A percentile compares a stretch with the other conserved stretches of the same genome.
These are phyloP conservation scores for Cudoniella acicularis DNA, from an alignment of 495 filamentous ascomycete species.

Conservation along the genomic window DNA sequence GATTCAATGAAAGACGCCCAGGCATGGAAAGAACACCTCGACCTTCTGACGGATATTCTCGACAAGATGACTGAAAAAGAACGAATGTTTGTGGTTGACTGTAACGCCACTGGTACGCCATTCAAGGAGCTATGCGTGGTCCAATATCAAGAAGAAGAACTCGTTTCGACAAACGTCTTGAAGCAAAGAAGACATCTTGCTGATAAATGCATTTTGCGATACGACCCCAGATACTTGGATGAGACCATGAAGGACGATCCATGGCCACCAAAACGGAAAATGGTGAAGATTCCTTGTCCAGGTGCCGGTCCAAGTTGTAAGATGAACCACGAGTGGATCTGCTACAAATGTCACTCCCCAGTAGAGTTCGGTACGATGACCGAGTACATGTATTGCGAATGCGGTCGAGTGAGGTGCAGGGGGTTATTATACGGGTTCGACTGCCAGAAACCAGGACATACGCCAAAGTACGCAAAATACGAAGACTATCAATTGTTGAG, in stretches of 20 bases:
- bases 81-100: too few species aligned
- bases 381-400: conserved; percentile 33
- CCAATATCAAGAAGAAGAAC: too few species aligned
- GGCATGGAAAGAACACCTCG: too few species aligned
- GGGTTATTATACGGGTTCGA: conserved; percentile 28
- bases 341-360: conserved; percentile 18
- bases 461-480: neutral
- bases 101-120: too few species aligned
- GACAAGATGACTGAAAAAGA: too few species aligned
- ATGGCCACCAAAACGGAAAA: conserved; percentile 18
- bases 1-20: too few species aligned
- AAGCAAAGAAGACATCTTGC: too few species aligned
- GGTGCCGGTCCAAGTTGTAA: conserved; percentile 10
- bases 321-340: conserved; percentile 27
- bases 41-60: too few species aligned
- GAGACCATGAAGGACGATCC: neutral
- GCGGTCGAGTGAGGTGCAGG: conserved; percentile 23
- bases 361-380: conserved; percentile 31
- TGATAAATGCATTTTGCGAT: conserved; percentile 19
- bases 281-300: conserved; percentile 32
- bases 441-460: conserved; percentile 26
- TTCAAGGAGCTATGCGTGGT: too few species aligned
- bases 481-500: neutral
- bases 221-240: conserved; percentile 5
- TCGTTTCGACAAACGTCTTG: too few species aligned